phyloP scores from a whole-genome alignment of 768 basidiomycete species.

The Trametes maxima region DNA sequence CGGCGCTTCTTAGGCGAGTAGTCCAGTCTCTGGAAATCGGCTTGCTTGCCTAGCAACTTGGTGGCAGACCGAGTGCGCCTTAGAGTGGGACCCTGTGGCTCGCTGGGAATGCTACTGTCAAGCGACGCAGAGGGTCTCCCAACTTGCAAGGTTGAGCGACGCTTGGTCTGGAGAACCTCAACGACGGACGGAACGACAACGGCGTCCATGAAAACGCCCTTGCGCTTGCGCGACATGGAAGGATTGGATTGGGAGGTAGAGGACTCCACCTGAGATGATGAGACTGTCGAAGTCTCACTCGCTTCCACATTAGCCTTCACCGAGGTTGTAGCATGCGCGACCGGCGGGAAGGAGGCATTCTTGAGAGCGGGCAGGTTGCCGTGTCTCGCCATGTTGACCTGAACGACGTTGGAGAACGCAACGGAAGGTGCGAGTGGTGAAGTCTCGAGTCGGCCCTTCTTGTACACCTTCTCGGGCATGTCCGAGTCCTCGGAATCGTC shows the following conservation, averaged over 20 bases:
- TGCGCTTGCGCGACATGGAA: constrained; percentile 44
- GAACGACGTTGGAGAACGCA: constrained; percentile 6
- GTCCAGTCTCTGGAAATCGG: constrained; percentile 8
- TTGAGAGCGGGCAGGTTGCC: not conserved
- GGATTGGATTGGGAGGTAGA: not conserved
- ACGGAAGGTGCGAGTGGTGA: constrained; percentile 13
- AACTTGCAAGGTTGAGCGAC: constrained; percentile 1
- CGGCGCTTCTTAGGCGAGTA: constrained; percentile 23
- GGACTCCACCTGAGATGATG: not conserved
- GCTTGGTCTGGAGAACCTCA: constrained; percentile 25
- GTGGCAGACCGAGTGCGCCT: constrained; percentile 24
- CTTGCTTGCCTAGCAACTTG: constrained; percentile 15
- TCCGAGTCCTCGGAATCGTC: constrained; percentile 30
- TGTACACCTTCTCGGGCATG: constrained; percentile 16
- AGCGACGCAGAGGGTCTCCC: not conserved
- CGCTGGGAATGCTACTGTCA: constrained; percentile 1
- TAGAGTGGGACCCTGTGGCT: not conserved
- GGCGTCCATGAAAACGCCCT: constrained; percentile 52
- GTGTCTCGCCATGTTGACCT: constrained; percentile 4
- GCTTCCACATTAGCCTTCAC: not conserved
- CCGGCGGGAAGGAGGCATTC: not conserved
- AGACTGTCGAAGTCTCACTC: not conserved
- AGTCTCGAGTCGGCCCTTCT: constrained; percentile 19
- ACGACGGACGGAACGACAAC: constrained; percentile 49
- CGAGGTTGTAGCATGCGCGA: too few relatives aligned